Evolutionary conservation across 305 asterid genomes (phyloP).

Genomic region (Fraxinus paxiana): DNA sequence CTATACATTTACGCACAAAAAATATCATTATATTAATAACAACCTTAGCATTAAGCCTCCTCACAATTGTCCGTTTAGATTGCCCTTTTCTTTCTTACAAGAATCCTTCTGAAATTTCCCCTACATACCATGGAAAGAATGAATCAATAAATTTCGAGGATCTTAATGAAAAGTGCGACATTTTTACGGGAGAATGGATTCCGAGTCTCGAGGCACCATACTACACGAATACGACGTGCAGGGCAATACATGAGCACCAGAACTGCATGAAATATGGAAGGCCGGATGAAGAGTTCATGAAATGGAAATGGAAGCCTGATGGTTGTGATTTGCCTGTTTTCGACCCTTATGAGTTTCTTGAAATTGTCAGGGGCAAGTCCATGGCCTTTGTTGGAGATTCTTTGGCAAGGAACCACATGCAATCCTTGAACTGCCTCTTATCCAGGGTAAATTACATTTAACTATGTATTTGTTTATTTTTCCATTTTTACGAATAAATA

Average conservation of each 20-base stretch:
- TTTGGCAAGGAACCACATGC: slow-evolving; percentile 65
- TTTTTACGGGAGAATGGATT: slow-evolving; percentile 69
- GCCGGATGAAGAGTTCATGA: slow-evolving; percentile 55
- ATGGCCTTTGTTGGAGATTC: slow-evolving; percentile 67
- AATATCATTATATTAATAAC: slow-evolving; percentile 1
- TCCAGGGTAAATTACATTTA: slow-evolving; percentile 38
- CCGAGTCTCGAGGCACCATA: slow-evolving; percentile 55
- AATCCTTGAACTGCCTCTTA: slow-evolving; percentile 67
- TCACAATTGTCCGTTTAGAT: slow-evolving; percentile 29
- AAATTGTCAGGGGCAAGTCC: slow-evolving; percentile 42
- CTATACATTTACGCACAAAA: slow-evolving; percentile 19
- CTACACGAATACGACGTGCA: slow-evolving; percentile 60
- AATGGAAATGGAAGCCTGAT: slow-evolving; percentile 72
- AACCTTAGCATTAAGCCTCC: slow-evolving; percentile 30
- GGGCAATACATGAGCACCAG: slow-evolving; percentile 73
- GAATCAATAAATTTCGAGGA: not conserved
- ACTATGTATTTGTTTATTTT: not conserved
- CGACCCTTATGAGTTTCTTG: slow-evolving; percentile 47
- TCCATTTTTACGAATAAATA: not conserved
- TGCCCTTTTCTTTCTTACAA: slow-evolving; percentile 24
- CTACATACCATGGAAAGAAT: slow-evolving; percentile 28
- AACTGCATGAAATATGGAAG: slow-evolving; percentile 78
- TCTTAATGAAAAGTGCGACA: slow-evolving; percentile 41
- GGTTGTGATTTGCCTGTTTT: slow-evolving; percentile 48
- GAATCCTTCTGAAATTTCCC: slow-evolving; percentile 6